phyloP scores from a whole-genome alignment of 345 rosid species.

The Carallia pectinifolia region DNA sequence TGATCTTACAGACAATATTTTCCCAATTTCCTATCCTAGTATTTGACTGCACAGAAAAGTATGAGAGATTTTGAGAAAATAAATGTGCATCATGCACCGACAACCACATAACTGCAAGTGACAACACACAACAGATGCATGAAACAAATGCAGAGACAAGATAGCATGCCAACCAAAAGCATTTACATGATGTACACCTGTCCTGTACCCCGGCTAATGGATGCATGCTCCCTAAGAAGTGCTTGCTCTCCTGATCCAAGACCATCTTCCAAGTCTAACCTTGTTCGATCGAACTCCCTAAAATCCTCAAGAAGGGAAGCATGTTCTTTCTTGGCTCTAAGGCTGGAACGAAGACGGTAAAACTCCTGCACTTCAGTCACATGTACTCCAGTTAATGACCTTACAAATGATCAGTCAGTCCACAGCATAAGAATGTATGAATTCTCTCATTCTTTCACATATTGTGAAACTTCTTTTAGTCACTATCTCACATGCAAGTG shows the following conservation, averaged over 20 bases:
- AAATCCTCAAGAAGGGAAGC: slow-evolving; percentile 94
- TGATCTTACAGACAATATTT: no score
- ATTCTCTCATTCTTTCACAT: neutral
- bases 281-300: slow-evolving; percentile 88
- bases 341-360: slow-evolving; percentile 83
- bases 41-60: neutral
- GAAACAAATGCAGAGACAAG: neutral
- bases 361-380: slow-evolving; percentile 80
- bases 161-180: neutral
- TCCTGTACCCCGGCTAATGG: slow-evolving; percentile 77
- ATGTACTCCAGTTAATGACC: slow-evolving; percentile 19
- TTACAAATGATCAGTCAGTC: neutral
- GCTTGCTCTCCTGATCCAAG: slow-evolving; percentile 67
- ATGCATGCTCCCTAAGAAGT: slow-evolving; percentile 73
- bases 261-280: slow-evolving; percentile 92
- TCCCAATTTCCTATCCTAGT: no score
- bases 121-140: neutral
- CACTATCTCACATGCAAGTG: neutral
- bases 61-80: neutral
- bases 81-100: slow-evolving; percentile 6
- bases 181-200: slow-evolving; percentile 48
- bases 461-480: no score
- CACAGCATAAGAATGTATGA: neutral
- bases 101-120: no score
- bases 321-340: slow-evolving; percentile 88